phyloP scores from a whole-genome alignment of 345 rosid genomes.

The Acer campestre region DNA sequence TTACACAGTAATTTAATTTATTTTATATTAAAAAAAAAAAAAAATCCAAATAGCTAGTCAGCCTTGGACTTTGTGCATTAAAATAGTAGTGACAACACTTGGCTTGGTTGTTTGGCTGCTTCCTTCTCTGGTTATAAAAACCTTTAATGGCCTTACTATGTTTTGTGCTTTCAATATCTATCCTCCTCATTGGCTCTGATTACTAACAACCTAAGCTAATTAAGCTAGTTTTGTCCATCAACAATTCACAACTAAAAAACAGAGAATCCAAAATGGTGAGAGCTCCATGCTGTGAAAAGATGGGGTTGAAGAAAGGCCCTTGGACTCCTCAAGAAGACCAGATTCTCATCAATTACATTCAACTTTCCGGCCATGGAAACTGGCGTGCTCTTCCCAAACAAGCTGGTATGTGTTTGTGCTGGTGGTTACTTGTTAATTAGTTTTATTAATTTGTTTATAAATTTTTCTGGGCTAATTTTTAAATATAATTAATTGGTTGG shows the following conservation, averaged over 20 bases:
- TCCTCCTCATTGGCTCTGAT: not conserved
- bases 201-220: not conserved
- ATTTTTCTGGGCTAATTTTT: not conserved
- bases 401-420: slow-evolving; percentile 43
- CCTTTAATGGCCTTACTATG: not conserved
- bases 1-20: not conserved
- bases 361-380: slow-evolving; percentile 60
- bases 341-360: slow-evolving; percentile 51
- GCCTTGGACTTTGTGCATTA: not conserved
- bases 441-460: too few species aligned
- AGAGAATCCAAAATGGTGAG: slow-evolving; percentile 52
- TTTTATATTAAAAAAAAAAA: not conserved
- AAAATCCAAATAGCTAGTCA: not conserved
- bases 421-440: too few species aligned
- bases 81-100: not conserved
- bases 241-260: not conserved
- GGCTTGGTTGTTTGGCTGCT: not conserved
- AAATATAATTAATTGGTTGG: not conserved
- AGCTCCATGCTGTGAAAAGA: slow-evolving; percentile 83
- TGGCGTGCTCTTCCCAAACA: slow-evolving; percentile 84
- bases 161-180: not conserved
- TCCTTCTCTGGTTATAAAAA: not conserved
- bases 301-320: slow-evolving; percentile 80
- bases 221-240: not conserved
- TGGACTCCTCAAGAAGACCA: slow-evolving; percentile 76